Base-by-base conservation (phyloP, 192 early-diverging fungal genomes). In the Phycomyces blakesleeanus region DNA sequence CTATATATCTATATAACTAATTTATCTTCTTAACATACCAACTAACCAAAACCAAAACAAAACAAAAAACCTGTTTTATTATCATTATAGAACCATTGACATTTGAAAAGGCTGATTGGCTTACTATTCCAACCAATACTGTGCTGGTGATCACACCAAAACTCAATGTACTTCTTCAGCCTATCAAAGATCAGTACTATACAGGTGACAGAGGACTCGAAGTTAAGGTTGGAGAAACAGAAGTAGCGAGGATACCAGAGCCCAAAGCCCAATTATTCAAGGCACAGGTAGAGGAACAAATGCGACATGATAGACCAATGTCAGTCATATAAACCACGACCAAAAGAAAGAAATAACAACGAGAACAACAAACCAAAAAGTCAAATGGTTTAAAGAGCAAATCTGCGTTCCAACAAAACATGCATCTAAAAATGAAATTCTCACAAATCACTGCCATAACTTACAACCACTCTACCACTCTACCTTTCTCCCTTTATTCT, bases 91-190 rank as follows among this genome's bases (percentile, higher is more conserved):
- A 92, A 64, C 90, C 90, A n/a, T 64, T 92, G 40, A 92, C 90
- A 21, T 92, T 87, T 57, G 88, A 89, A 63, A 84, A 85, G 59
- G 83, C 87, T 8, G 90, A 92, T 76, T 92, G 90, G 90, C 65
- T 89, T 61, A 87, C 81, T 27, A 87, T 92, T 49, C 90, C 90
- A 1, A 86, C 85, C 15, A 92, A 92, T 58, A 88, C 82, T 7
- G 27, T 89, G 59, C 71, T 92, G 38, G 84, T 92, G 12, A 83
- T 92, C 47, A 92, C 90, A 22, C 85, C 89, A 12, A 86, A 85
- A 62, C 66, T 89, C 57, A 92, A 89, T 41, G 88, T 92, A 4
- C 80, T 86, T 51, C 64, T 90, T 67, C 85, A 82, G 52, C 90
- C 90, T 21, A 89, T 92, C 61, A 75, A 79, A 37, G 90, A 92